These are phyloP conservation scores for Wickerhamiella pararugosa DNA, from an alignment of 1,139 yeast genomes.

Conservation along the genomic window DNA sequence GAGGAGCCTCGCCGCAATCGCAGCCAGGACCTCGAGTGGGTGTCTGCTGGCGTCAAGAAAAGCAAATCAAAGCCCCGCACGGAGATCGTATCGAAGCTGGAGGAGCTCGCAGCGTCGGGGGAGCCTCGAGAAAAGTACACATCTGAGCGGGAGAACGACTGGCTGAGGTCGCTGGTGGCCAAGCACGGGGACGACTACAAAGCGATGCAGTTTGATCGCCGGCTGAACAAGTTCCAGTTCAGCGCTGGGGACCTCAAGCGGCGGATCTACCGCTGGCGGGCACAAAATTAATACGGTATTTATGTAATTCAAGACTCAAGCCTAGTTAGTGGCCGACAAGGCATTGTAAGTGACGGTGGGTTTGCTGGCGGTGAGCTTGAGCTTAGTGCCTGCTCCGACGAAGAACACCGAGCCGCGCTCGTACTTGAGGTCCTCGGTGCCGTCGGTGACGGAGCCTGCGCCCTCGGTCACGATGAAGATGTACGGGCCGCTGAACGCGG, in stretches of 20 bases:
- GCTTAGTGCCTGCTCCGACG: constrained; percentile 59
- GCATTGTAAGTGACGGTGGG: constrained; percentile 19
- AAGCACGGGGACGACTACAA: constrained; percentile 82
- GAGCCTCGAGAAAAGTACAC: constrained; percentile 40
- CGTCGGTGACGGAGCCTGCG: constrained; percentile 41
- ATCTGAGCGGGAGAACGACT: constrained; percentile 58
- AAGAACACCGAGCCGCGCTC: constrained; percentile 65
- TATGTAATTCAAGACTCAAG: neutral
- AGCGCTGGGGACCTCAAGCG: constrained; percentile 66
- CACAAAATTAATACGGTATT: constrained; percentile 17
- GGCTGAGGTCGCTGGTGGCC: constrained; percentile 49
- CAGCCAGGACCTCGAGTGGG: neutral
- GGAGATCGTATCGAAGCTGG: constrained; percentile 52
- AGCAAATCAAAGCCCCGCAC: constrained; percentile 13
- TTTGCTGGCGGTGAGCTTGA: constrained; percentile 42
- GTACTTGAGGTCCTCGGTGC: constrained; percentile 27
- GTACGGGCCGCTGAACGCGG: constrained; percentile 71
- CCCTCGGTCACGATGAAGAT: constrained; percentile 77
- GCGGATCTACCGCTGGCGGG: constrained; percentile 54
- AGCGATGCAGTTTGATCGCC: constrained; percentile 85
- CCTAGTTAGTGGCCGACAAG: neutral
- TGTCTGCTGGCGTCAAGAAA: constrained; percentile 13
- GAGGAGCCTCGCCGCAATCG: constrained; percentile 12
- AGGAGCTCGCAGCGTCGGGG: constrained; percentile 46
- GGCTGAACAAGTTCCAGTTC: constrained; percentile 69